These are phyloP conservation scores for Nelumbo lutea DNA, from an alignment of 164 flowering plant species.

Conservation along the genomic window DNA sequence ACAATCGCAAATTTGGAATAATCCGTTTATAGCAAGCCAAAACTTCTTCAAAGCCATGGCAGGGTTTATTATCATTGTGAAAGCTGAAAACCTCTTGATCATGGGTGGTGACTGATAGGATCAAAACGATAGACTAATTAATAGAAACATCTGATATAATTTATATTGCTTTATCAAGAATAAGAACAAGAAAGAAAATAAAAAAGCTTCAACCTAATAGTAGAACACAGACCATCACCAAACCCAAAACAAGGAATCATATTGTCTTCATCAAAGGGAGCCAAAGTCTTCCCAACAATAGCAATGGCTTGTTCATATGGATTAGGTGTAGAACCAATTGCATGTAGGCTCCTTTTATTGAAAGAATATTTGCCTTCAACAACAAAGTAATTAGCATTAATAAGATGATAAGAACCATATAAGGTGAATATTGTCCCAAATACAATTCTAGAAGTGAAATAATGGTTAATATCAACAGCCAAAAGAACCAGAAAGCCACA, in stretches of 20 bases:
- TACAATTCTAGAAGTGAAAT: not conserved
- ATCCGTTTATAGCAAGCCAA: slow-evolving; percentile 52
- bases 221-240: slow-evolving; percentile 54
- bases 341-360: slow-evolving; percentile 54
- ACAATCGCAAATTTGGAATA: slow-evolving; percentile 42
- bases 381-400: slow-evolving; percentile 13
- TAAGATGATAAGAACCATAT: not conserved
- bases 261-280: slow-evolving; percentile 85
- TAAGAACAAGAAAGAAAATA: not conserved
- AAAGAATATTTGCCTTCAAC: slow-evolving; percentile 58
- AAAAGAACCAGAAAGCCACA: not conserved
- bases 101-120: slow-evolving; percentile 58
- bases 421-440: not conserved
- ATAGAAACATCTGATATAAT: not conserved
- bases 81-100: slow-evolving; percentile 70
- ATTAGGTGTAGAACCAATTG: slow-evolving; percentile 49
- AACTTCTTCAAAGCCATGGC: slow-evolving; percentile 82
- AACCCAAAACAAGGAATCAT: slow-evolving; percentile 82
- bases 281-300: slow-evolving; percentile 65
- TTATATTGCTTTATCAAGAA: not conserved
- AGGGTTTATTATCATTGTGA: slow-evolving; percentile 53
- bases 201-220: not conserved
- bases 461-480: not conserved
- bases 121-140: not conserved
- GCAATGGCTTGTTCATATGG: slow-evolving; percentile 78